Evolutionary conservation across 75 land plant species (phyloP).

Genomic region (Selaginella tamariscina): DNA sequence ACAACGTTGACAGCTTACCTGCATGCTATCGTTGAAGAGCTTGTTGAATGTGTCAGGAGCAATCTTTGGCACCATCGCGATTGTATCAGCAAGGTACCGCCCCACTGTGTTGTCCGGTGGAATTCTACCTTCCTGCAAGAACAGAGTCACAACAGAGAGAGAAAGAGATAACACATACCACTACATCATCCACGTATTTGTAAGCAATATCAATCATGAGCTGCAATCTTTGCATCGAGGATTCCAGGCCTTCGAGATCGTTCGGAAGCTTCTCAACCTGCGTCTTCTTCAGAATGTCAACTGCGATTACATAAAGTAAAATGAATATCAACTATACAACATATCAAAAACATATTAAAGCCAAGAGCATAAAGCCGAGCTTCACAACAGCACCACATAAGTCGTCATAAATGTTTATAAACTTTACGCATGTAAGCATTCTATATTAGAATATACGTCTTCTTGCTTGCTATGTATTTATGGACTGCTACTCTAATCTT

Average conservation of each 20-base stretch:
- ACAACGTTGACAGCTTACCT: constrained; percentile 33
- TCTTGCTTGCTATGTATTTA: too few relatives aligned
- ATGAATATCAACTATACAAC: too few relatives aligned
- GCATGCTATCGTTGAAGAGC: constrained; percentile 84
- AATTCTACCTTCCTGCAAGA: constrained; percentile 54
- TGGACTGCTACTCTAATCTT: too few relatives aligned
- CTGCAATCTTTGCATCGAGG: constrained; percentile 60
- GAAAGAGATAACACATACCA: constrained; percentile 35
- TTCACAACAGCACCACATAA: too few relatives aligned
- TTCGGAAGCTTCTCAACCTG: constrained; percentile 79
- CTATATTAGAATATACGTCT: too few relatives aligned
- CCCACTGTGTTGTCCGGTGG: constrained; percentile 70
- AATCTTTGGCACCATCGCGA: constrained; percentile 69
- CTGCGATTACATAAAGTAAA: too few relatives aligned
- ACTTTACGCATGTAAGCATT: too few relatives aligned
- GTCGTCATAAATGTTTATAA: too few relatives aligned
- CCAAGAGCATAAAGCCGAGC: too few relatives aligned
- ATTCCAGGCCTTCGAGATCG: constrained; percentile 93
- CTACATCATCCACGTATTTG: constrained; percentile 87
- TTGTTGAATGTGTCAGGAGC: constrained; percentile 73
- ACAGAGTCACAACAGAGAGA: neutral
- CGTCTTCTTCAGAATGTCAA: constrained; percentile 79
- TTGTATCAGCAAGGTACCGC: constrained; percentile 58
- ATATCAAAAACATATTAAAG: too few relatives aligned
- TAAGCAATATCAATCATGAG: constrained; percentile 60